A percentile compares a stretch with the other conserved stretches of the same genome.
Conservation (phyloP, 768 basidiomycete genomes). For the Calocera viscosa region DNA sequence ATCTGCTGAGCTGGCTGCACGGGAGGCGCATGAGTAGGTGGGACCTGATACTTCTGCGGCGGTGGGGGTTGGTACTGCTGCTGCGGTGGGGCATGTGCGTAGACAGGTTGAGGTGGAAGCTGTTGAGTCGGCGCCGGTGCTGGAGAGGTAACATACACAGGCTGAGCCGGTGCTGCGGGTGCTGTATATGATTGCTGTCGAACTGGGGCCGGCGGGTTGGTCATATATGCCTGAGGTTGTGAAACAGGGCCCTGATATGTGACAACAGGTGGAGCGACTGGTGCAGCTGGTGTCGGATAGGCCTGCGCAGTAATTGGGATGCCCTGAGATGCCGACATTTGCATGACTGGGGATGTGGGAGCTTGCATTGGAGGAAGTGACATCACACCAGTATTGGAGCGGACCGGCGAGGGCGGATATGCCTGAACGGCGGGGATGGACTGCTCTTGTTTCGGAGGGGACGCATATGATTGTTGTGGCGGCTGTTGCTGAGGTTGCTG, state of each 20-base stretch:
- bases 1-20: slow-evolving; percentile 10
- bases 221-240: slow-evolving; percentile 7
- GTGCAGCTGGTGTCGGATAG: background rate
- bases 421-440: background rate
- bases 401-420: background rate
- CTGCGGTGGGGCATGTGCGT: background rate
- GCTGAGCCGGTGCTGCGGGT: slow-evolving; percentile 17
- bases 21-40: background rate
- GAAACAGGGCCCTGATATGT: background rate
- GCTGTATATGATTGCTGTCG: slow-evolving; percentile 14
- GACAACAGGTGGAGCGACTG: background rate
- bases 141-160: background rate
- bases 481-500: slow-evolving; percentile 13
- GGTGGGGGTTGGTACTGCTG: slow-evolving; percentile 1
- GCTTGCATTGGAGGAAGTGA: background rate
- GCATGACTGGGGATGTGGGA: background rate
- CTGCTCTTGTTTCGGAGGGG: slow-evolving; percentile 21
- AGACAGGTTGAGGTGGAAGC: background rate
- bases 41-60: slow-evolving; percentile 8
- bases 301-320: background rate
- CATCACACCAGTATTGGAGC: background rate
- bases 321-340: background rate
- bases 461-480: slow-evolving; percentile 24
- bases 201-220: background rate
- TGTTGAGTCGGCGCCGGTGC: slow-evolving; percentile 11